Conservation (phyloP, 257 asterid genomes). For the Fraxinus americana region DNA sequence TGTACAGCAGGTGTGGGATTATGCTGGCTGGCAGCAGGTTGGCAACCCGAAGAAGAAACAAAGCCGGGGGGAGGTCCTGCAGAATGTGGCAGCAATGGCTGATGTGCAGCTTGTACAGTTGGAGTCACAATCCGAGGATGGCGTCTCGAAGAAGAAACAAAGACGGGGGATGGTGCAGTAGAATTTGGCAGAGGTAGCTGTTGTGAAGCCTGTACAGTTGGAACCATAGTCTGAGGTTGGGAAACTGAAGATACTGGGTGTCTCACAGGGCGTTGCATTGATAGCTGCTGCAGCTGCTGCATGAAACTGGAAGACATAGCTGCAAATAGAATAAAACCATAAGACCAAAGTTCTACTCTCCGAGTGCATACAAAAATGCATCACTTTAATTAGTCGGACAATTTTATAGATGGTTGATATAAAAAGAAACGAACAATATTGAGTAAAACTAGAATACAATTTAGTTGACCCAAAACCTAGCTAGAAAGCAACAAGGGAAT, state of each 20-base stretch:
- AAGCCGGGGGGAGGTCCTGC: constrained; percentile 24
- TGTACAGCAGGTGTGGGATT: constrained; percentile 32
- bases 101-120: not conserved
- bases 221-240: constrained; percentile 17
- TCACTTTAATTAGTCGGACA: not conserved
- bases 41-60: constrained; percentile 23
- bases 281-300: constrained; percentile 47
- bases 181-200: constrained; percentile 8
- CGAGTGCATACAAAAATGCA: not conserved
- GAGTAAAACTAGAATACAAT: not conserved
- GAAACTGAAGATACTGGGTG: constrained; percentile 26
- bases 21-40: constrained; percentile 33
- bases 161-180: not conserved
- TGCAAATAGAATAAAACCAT: constrained; percentile 28
- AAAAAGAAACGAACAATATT: not conserved
- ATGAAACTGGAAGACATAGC: constrained; percentile 39
- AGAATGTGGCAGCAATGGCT: constrained; percentile 18
- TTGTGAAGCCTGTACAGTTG: constrained; percentile 3
- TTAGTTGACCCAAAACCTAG: not conserved
- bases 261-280: constrained; percentile 34
- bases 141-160: not conserved
- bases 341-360: not conserved
- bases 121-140: constrained; percentile 10
- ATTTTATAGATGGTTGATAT: not conserved
- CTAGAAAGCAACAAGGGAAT: not conserved